phyloP scores from a whole-genome alignment of 352 stramenopile genomes.

The Phytophthora palmivora region DNA sequence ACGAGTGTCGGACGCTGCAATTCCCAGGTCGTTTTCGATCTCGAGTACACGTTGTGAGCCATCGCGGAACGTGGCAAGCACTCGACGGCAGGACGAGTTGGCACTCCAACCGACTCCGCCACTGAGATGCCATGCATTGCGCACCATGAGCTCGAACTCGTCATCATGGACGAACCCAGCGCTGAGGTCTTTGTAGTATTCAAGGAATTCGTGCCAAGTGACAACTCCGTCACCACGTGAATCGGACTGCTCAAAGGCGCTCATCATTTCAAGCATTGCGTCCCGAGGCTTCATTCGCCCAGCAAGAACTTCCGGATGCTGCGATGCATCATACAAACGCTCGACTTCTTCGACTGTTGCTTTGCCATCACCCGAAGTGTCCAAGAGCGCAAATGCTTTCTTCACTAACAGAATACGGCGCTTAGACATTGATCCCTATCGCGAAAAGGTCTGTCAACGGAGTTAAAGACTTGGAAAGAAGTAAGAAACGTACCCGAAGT shows the following conservation, averaged over 20 bases:
- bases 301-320: conserved; percentile 84
- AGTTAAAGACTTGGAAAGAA: too few species aligned
- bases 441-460: background rate
- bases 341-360: conserved; percentile 80
- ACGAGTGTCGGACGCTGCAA: conserved; percentile 51
- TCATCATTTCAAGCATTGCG: conserved; percentile 86
- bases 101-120: conserved; percentile 77
- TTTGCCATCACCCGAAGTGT: conserved; percentile 67
- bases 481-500: conserved; percentile 61
- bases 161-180: conserved; percentile 83
- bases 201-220: conserved; percentile 87
- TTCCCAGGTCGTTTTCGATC: conserved; percentile 75
- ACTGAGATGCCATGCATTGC: conserved; percentile 88
- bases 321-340: conserved; percentile 73
- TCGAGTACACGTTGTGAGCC: conserved; percentile 74
- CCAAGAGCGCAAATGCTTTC: conserved; percentile 80
- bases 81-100: conserved; percentile 78
- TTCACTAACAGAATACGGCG: conserved; percentile 84
- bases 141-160: conserved; percentile 88
- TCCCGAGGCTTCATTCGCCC: conserved; percentile 64
- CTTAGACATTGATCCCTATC: conserved; percentile 78
- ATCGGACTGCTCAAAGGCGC: conserved; percentile 63
- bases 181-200: conserved; percentile 92
- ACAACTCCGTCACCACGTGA: conserved; percentile 56
- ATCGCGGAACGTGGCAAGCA: conserved; percentile 76